Base-by-base conservation (phyloP, 768 basidiomycete species). In the Hygrocybe coccinea region DNA sequence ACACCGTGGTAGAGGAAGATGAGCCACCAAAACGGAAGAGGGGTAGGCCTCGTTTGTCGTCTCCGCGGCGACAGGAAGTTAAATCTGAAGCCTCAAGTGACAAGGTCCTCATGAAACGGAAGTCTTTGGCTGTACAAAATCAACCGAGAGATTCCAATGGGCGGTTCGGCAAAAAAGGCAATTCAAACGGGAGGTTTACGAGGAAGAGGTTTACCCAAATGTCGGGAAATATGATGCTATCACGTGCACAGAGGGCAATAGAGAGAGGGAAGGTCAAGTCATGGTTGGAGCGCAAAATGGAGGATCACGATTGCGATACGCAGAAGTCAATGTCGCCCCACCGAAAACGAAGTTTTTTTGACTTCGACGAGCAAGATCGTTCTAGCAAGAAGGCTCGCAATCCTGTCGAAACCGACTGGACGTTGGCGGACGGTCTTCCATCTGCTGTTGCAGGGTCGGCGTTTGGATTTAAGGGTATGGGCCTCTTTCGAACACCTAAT, bases 81-180 rank as follows among this genome's bases (percentile, higher is more conserved):
- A 63, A 52, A 62, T 68, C 52, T 29, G 44, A 47, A 19, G 46
- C 24, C 33, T 19, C 46, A 55, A 64, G 67, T 55, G 61, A 62
- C 5, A 64, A 69, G 46, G 66, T 69, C 41, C 59, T 60, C 39
- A 56, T 66, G 33, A 76, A 69, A 54, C 72, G 76, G 29, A 74
- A 77, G 61, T 75, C 76, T 2, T 67, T 77, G 14, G 75, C 76
- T 5, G 68, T 75, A 34, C 73, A 79, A 39, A 66, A 69, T 10
- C 86, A 87, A 62, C 86, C 86, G 2, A 76, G 86, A 55, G 79
- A 82, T 51, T 69, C 69, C 15, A 86, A 87, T 59, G 86, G 86
- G 41, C 76, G 84, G 15, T 87, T 88, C 59, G 84, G 84, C 35
- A 83, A 79, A 71, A 86, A 86, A 65, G 74, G 71, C 35, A 71